phyloP scores from a whole-genome alignment of 1,139 yeast genomes.

The Blastobotrys ciferrii region DNA sequence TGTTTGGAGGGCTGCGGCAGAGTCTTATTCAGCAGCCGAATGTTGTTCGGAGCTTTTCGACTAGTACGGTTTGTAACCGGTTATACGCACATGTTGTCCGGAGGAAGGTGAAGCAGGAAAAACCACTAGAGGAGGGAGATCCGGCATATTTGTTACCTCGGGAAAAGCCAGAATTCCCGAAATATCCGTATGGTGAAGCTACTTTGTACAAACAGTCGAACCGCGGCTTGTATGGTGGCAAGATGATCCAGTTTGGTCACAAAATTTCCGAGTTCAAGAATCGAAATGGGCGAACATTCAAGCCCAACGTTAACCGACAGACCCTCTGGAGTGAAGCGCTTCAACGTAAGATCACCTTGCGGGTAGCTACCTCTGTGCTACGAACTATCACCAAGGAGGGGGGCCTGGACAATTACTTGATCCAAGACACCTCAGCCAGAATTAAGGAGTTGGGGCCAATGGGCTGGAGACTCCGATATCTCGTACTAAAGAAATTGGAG shows the following conservation, averaged over 20 bases:
- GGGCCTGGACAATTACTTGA: slow-evolving; percentile 83
- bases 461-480: slow-evolving; percentile 87
- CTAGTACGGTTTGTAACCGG: slow-evolving; percentile 17
- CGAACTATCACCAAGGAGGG: slow-evolving; percentile 89
- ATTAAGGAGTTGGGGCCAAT: slow-evolving; percentile 86
- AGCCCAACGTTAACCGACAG: slow-evolving; percentile 75
- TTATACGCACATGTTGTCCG: slow-evolving; percentile 34
- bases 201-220: slow-evolving; percentile 78
- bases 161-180: slow-evolving; percentile 50
- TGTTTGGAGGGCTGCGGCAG: slow-evolving; percentile 1
- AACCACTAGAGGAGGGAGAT: slow-evolving; percentile 35
- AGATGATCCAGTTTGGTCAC: slow-evolving; percentile 74
- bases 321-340: slow-evolving; percentile 83
- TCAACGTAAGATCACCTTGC: slow-evolving; percentile 52
- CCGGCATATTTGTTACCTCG: slow-evolving; percentile 31
- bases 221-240: slow-evolving; percentile 87
- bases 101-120: slow-evolving; percentile 31
- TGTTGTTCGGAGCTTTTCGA: slow-evolving; percentile 19
- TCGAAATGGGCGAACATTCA: slow-evolving; percentile 73
- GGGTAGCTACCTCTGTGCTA: slow-evolving; percentile 77
- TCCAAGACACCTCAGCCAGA: slow-evolving; percentile 85
- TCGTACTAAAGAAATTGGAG: slow-evolving; percentile 48
- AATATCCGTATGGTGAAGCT: slow-evolving; percentile 80
- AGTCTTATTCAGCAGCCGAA: background rate
- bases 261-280: slow-evolving; percentile 74